Base-by-base conservation (phyloP, 2,329 filamentous ascomycete species). In the Epichloe aotearoae region DNA sequence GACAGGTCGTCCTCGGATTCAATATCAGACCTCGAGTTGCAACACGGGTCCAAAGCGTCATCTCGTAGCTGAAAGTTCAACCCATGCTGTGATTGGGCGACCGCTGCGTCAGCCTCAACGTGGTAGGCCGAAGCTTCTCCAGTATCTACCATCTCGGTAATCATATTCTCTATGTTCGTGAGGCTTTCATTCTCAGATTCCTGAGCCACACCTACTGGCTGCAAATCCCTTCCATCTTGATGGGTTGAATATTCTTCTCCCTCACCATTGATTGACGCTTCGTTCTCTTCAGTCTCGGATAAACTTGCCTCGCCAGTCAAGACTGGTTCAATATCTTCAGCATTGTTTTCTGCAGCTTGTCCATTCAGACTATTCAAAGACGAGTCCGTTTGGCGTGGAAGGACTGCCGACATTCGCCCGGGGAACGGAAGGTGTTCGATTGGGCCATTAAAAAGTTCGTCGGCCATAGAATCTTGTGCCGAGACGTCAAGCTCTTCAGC, bases 1-100 rank as follows among this genome's bases (percentile, higher is more conserved):
- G 64, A 54, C 5, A 59, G 57, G 38, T 82, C 77, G 47, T 79
- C 76, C 38, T 82, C 78, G 0, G 74, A 77, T 5, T 81, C 77
- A 0, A 73, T 75, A n/a, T 73, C 69, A 36, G 71, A 76, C 20
- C 73, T 69, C 46, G 65, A 59, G 40, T 66, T 60, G 12, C 72
- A 59, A 42, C 70, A 71, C 3, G 69, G 67, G 42, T 70, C 62
- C 5, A 74, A 58, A 36, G 78, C 73, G 57, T 73, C 73, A 14
- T 72, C 63, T 8, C 75, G 70, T 5, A 80, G 68, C 52, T 67
- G 61, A 40, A 61, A 65, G 38, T 63, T 59, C 3, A 59, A 56
- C 20, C 57, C 56, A 12, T 47, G 47, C 7, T 26, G 44, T 12
- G 19, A 30, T 17, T 26, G 19, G 20, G 40, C 36, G 17, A 11